Evolutionary conservation across 1,284 basidiomycete genomes (phyloP), one percentile per base, ranked within the genome.

Genomic region (Golubevia pallescens): DNA sequence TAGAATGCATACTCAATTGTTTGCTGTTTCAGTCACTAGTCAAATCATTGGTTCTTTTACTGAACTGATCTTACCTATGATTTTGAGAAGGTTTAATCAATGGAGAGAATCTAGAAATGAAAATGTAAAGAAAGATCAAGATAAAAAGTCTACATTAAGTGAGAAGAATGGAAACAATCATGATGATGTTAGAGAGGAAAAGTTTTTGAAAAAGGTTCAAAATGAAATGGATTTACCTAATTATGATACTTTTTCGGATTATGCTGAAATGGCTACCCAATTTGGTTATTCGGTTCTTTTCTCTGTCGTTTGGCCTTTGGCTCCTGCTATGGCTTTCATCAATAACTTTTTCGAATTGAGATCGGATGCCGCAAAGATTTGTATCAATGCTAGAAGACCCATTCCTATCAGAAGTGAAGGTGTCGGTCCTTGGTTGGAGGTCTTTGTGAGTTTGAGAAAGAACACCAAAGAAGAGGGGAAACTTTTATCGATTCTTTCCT

Each of bases 301-400:
- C 76, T 76, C 78, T 16, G 75, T 76, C 6, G 71, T 82, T 24
- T 85, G 83, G 83, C 81, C 83, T 0, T 65, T 85, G 4, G 76
- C 80, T 13, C 80, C 80, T 2, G 70, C 81, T 2, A 82, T 84
- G 70, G 80, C 73, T 0, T 77, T 81, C 16, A 69, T 85, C 62
- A 85, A 85, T 71, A 85, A 85, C 75, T 85, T 81, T 48, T 84
- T 85, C 64, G 83, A 85, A 62, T 65, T 85, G 14, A 69, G 83
- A 2, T 80, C 81, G 2, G 83, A 85, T 60, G 75, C 81, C 0
- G 65, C 74, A 55, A 85, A 85, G 73, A 74, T 85, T 62, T 69
- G 71, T 38, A 38, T 84, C 28, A 82, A 85, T 59, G 73, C 74
- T 19, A 78, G 80, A 1, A 64, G 81, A 6, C 81, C 83, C 2